phyloP scores from a whole-genome alignment of 495 filamentous ascomycete species.

The Jackrogersella multiformis region DNA sequence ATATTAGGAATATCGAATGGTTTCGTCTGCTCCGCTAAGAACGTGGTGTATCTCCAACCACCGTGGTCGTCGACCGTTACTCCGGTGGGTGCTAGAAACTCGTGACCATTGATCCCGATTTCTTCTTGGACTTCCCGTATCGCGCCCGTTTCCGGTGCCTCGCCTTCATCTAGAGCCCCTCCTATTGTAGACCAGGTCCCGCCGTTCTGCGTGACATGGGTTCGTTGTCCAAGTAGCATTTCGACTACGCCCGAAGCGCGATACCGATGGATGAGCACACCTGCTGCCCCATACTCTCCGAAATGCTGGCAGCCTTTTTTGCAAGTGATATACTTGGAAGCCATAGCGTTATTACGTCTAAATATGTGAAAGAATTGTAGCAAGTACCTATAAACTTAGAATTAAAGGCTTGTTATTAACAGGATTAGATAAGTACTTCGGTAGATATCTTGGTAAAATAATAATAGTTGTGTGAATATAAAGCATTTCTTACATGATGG shows the following conservation, averaged over 20 bases:
- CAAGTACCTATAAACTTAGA: no score
- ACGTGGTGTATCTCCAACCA: constrained; percentile 16
- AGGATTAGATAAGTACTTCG: no score
- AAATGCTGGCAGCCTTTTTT: constrained; percentile 2
- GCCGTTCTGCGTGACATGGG: neutral
- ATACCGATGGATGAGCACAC: constrained; percentile 9
- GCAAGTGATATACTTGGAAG: constrained; percentile 3
- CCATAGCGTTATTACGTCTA: no score
- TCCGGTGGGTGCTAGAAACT: neutral
- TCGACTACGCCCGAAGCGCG: constrained; percentile 13
- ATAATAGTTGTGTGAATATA: no score
- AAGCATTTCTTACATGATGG: no score
- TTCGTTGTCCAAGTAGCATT: constrained; percentile 3
- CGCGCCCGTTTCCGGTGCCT: neutral
- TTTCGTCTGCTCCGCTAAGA: neutral
- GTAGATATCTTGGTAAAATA: no score
- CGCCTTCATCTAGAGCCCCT: neutral
- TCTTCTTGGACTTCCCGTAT: constrained; percentile 4
- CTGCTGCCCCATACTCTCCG: constrained; percentile 6
- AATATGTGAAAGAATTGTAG: no score
- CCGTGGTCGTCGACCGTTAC: neutral
- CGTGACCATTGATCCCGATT: neutral
- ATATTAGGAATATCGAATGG: neutral
- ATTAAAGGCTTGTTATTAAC: no score
- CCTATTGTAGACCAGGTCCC: constrained; percentile 11